phyloP scores from a whole-genome alignment of 2,329 filamentous ascomycete genomes.

The Hypoxylon sp. region DNA sequence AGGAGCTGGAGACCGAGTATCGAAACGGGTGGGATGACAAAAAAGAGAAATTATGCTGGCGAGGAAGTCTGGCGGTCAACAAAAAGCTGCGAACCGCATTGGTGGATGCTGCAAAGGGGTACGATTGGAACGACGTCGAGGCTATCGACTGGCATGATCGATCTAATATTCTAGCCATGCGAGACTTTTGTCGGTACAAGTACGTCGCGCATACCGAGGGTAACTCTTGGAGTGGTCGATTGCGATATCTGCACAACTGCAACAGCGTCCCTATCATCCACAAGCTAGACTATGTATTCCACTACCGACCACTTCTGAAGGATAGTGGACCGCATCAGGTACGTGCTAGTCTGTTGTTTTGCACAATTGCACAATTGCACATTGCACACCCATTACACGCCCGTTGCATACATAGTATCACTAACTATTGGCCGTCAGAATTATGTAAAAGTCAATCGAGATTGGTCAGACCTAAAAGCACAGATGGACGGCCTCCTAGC shows the following conservation, averaged over 20 bases:
- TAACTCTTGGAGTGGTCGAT: constrained; percentile 45
- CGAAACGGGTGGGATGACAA: constrained; percentile 39
- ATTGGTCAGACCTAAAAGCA: constrained; percentile 51
- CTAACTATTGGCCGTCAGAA: constrained; percentile 44
- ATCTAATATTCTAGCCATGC: constrained; percentile 38
- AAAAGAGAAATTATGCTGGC: constrained; percentile 44
- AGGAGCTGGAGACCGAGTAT: constrained; percentile 32
- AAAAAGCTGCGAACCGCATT: constrained; percentile 37
- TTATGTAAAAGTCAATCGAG: constrained; percentile 56
- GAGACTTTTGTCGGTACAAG: constrained; percentile 42
- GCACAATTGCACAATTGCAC: too few relatives aligned
- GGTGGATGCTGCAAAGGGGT: constrained; percentile 35
- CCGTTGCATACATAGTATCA: too few relatives aligned
- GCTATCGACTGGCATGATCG: constrained; percentile 42
- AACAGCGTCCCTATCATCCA: constrained; percentile 58
- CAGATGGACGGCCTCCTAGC: constrained; percentile 53
- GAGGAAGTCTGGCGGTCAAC: constrained; percentile 45
- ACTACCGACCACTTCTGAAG: constrained; percentile 56
- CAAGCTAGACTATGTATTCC: constrained; percentile 57
- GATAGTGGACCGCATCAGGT: constrained; percentile 54
- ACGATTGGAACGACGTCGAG: constrained; percentile 44
- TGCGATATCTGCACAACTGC: constrained; percentile 47
- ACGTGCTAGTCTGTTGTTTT: not conserved
- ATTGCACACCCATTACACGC: too few relatives aligned
- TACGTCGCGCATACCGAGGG: constrained; percentile 44